These are phyloP conservation scores for Lentinula guzmanii DNA, from an alignment of 768 basidiomycete genomes.

Conservation along the genomic window DNA sequence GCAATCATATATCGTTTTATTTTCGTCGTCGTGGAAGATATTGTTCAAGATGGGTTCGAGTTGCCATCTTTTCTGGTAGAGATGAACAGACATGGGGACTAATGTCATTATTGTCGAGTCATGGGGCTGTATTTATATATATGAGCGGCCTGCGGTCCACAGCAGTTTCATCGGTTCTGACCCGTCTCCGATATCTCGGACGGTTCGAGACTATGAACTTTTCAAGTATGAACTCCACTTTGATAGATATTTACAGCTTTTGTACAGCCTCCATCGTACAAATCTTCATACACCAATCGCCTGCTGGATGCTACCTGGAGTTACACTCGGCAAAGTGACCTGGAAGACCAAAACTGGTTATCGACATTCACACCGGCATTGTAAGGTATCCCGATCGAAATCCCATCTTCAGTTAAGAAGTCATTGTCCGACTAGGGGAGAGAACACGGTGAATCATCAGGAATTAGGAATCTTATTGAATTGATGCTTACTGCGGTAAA, in stretches of 20 bases:
- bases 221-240: too few species aligned
- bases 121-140: too few species aligned
- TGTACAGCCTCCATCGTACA: too few species aligned
- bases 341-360: slow-evolving; percentile 61
- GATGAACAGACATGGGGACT: neutral
- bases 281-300: slow-evolving; percentile 7
- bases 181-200: too few species aligned
- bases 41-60: slow-evolving; percentile 10
- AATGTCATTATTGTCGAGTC: neutral
- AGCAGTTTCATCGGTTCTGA: too few species aligned
- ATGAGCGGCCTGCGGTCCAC: too few species aligned
- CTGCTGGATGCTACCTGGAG: slow-evolving; percentile 2
- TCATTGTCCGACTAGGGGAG: slow-evolving; percentile 45
- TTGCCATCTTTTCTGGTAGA: neutral
- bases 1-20: neutral
- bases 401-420: slow-evolving; percentile 50
- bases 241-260: too few species aligned
- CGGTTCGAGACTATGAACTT: too few species aligned
- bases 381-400: slow-evolving; percentile 43
- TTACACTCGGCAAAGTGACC: slow-evolving; percentile 43
- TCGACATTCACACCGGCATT: slow-evolving; percentile 52
- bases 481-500: slow-evolving; percentile 45
- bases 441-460: neutral
- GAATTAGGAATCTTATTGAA: too few species aligned
- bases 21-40: neutral